A percentile compares a stretch with the other conserved stretches of the same genome.
Conservation (phyloP, 306 rosid species). For the Ochetophila trinervis region DNA sequence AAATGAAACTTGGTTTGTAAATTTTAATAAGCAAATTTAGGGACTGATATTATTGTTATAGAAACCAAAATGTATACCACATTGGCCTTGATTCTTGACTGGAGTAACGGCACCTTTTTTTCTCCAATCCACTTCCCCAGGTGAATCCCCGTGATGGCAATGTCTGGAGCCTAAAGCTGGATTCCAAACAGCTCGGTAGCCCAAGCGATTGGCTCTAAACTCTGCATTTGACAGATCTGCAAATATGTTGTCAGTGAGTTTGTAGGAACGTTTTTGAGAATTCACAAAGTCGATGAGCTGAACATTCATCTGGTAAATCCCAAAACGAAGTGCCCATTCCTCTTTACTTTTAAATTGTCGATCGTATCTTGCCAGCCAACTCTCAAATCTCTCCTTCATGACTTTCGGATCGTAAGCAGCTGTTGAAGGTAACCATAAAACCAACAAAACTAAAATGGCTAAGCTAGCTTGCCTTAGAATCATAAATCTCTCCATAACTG, state of each 20-base stretch:
- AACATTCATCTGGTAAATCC: slow-evolving; percentile 51
- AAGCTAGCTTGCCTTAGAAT: slow-evolving; percentile 26
- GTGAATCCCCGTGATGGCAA: slow-evolving; percentile 24
- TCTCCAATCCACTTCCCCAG: slow-evolving; percentile 65
- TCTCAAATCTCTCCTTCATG: slow-evolving; percentile 47
- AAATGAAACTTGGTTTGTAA: background rate
- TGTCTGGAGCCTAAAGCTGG: slow-evolving; percentile 28
- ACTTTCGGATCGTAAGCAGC: slow-evolving; percentile 19
- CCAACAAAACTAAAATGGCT: slow-evolving; percentile 32
- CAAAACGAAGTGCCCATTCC: slow-evolving; percentile 49
- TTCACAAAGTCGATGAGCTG: slow-evolving; percentile 45
- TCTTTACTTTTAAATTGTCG: slow-evolving; percentile 32
- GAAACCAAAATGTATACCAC: slow-evolving; percentile 44
- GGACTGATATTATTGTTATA: background rate
- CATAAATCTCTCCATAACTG: slow-evolving; percentile 37
- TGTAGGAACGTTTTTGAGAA: slow-evolving; percentile 51
- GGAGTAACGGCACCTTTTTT: slow-evolving; percentile 52
- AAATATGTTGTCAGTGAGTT: slow-evolving; percentile 57
- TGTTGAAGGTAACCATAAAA: slow-evolving; percentile 33
- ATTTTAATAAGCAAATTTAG: background rate
- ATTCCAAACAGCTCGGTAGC: slow-evolving; percentile 14
- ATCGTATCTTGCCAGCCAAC: slow-evolving; percentile 42
- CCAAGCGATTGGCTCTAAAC: slow-evolving; percentile 39
- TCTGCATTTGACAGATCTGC: slow-evolving; percentile 66
- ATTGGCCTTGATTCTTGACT: slow-evolving; percentile 65